These are phyloP conservation scores for Cyclotella atomus DNA, from an alignment of 108 stramenopile species.

Conservation along the genomic window DNA sequence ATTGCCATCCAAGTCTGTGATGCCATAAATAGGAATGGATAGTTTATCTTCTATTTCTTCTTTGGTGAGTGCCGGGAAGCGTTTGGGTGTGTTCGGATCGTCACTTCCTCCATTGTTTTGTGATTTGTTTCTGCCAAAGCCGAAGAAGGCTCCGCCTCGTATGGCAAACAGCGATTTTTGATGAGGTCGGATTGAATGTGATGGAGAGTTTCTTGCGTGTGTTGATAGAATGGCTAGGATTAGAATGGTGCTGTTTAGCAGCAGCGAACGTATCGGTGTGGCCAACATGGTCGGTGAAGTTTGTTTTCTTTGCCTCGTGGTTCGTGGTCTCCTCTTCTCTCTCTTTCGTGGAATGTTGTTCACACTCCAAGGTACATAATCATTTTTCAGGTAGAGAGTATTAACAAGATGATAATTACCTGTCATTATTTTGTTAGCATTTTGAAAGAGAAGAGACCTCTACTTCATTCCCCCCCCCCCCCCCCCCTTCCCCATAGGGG, in stretches of 20 bases:
- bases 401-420: too few species aligned
- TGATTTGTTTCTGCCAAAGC: slow-evolving; percentile 27
- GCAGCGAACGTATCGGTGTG: background rate
- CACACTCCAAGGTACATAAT: too few species aligned
- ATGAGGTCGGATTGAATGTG: background rate
- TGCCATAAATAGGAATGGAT: slow-evolving; percentile 48
- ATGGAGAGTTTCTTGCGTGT: slow-evolving; percentile 1
- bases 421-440: too few species aligned
- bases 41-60: slow-evolving; percentile 55
- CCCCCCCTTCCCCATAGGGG: too few species aligned
- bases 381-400: too few species aligned
- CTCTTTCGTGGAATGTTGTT: too few species aligned
- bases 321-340: too few species aligned
- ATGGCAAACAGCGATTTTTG: slow-evolving; percentile 38
- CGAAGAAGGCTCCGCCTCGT: slow-evolving; percentile 48
- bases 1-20: slow-evolving; percentile 49
- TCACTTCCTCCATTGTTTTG: slow-evolving; percentile 31
- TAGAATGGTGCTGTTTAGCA: slow-evolving; percentile 6
- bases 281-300: background rate
- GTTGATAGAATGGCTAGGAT: background rate
- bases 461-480: too few species aligned
- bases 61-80: slow-evolving; percentile 46
- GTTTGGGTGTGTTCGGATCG: slow-evolving; percentile 29
- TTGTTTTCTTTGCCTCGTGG: too few species aligned
- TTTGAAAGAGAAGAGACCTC: too few species aligned